These are phyloP conservation scores for Penicillium maclennaniae DNA, from an alignment of 495 filamentous ascomycete genomes.

Conservation along the genomic window DNA sequence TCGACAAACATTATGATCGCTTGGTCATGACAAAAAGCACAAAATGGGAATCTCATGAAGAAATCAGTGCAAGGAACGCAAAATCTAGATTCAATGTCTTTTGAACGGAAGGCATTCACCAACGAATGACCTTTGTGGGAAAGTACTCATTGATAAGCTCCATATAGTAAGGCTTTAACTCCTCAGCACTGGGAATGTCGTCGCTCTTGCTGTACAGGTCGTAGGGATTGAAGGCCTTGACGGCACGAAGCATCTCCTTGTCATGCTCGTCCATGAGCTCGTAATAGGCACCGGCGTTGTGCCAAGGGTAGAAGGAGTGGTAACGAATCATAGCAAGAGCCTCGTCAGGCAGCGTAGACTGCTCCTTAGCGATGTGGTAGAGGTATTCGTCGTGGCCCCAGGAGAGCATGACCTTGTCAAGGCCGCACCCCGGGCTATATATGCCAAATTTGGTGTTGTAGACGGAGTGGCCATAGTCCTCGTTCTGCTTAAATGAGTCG, in stretches of 20 bases:
- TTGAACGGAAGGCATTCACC: conserved; percentile 52
- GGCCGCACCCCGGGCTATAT: conserved; percentile 69
- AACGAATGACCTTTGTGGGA: conserved; percentile 68
- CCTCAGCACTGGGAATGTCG: conserved; percentile 66
- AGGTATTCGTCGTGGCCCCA: conserved; percentile 95
- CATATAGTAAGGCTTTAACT: conserved; percentile 71
- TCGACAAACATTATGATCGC: conserved; percentile 1
- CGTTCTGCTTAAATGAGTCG: conserved; percentile 69
- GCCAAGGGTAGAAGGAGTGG: conserved; percentile 91
- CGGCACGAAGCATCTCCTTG: conserved; percentile 70
- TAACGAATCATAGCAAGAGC: conserved; percentile 88
- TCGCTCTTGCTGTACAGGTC: conserved; percentile 93
- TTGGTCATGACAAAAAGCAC: conserved; percentile 3
- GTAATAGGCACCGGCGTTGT: conserved; percentile 69
- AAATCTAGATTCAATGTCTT: conserved; percentile 1
- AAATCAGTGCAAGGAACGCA: not conserved
- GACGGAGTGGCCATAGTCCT: conserved; percentile 60
- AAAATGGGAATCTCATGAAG: conserved; percentile 18
- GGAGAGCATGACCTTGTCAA: conserved; percentile 81
- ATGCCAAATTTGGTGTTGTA: conserved; percentile 74
- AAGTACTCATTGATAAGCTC: conserved; percentile 86
- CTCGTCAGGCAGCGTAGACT: conserved; percentile 71
- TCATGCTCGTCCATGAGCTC: conserved; percentile 82
- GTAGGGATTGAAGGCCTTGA: conserved; percentile 85
- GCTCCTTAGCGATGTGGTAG: conserved; percentile 76